Evolutionary conservation across 441 rosid genomes (phyloP).

Genomic region (Croton setiger): DNA sequence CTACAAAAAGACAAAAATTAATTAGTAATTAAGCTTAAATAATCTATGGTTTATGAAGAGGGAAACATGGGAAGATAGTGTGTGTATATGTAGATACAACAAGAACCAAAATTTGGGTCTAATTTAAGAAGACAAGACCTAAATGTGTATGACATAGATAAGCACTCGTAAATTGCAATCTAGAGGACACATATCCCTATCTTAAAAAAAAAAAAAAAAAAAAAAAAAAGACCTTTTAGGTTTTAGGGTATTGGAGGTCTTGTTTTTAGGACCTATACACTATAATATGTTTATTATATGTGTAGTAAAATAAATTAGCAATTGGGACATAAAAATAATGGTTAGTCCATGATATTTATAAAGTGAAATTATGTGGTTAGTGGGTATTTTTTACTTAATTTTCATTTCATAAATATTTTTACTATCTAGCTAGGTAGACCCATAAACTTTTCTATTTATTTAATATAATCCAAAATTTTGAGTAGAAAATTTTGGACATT

Average conservation of each 20-base stretch:
- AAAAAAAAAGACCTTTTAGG: background rate
- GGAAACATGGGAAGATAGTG: slow-evolving; percentile 35
- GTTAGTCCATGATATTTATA: background rate
- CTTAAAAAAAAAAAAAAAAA: background rate
- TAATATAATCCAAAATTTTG: no score
- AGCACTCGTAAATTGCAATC: slow-evolving; percentile 14
- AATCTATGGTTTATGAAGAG: slow-evolving; percentile 23
- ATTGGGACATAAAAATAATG: background rate
- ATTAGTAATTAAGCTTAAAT: background rate
- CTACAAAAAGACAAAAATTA: no score
- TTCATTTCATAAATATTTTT: background rate
- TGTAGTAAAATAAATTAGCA: background rate
- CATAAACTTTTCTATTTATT: no score
- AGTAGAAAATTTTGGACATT: no score
- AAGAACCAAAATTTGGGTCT: slow-evolving; percentile 29
- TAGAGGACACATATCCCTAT: slow-evolving; percentile 20
- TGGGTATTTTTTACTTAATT: background rate
- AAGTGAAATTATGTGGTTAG: background rate
- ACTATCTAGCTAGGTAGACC: no score
- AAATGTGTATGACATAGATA: slow-evolving; percentile 8
- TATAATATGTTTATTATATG: background rate
- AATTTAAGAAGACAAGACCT: background rate
- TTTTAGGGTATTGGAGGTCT: background rate
- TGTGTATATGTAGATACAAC: slow-evolving; percentile 20
- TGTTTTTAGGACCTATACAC: slow-evolving; percentile 6